Evolutionary conservation across 108 stramenopile genomes (phyloP), one percentile per base, ranked within the genome.

Genomic region (Skeletonema grethae): DNA sequence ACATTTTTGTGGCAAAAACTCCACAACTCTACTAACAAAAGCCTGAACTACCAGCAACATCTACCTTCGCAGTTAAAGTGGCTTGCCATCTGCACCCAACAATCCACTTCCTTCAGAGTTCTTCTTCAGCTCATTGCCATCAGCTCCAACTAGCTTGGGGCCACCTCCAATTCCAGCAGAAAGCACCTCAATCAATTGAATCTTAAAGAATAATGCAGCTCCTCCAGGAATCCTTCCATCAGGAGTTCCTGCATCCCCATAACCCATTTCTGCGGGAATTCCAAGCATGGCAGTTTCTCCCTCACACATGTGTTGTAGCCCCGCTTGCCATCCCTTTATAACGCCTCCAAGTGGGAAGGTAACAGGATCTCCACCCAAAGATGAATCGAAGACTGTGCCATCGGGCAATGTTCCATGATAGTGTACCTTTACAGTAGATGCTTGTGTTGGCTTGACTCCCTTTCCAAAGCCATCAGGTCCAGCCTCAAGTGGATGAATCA

Each of bases 221-320:
- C 93, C 93, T 57, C 89, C 89, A 5, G 93, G 93, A 60, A 94
- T 87, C 24, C 87, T 76, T 57, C 93, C 93, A 73, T 94, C 93
- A 9, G 90, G 89, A 46, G 88, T 89, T 48, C 92, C 93, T 41
- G 77, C 79, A 7, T 81, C 83, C 34, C 93, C 93, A 70, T 94
- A 94, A 20, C 72, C 93, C 69, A 82, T 77, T 68, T 88, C 88
- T 13, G 90, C 85, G 15, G 93, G 93, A 63, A 94, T 89, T 4
- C 93, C 93, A 35, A 94, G 34, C 90, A 94, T 94, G 61, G 90
- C 90, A 7, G 93, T 94, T 61, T 94, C 93, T 5, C 93, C 93
- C 70, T 94, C 82, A 65, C 86, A 88, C 93, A 94, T 91, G 53
- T 79, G 71, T 60, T 90, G 67, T 15, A 94, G 70, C 62, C 90